Conservation (phyloP, 371 early-diverging fungal species). For the Basidiobolus meristosporus region DNA sequence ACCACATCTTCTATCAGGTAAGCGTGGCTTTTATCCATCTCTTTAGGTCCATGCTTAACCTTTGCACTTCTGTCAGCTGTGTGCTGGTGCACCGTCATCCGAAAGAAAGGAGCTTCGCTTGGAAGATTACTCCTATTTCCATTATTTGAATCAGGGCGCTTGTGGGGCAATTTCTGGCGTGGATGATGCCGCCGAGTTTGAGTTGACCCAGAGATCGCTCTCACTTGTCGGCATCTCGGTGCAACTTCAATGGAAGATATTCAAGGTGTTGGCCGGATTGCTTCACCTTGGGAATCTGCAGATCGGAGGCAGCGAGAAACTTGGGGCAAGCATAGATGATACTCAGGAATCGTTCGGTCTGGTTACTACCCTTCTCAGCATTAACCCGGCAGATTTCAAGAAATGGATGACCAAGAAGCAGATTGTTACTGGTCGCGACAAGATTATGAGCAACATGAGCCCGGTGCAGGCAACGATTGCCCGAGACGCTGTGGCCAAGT, state of each 20-base stretch:
- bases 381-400: conserved; percentile 54
- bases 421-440: conserved; percentile 71
- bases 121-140: conserved; percentile 50
- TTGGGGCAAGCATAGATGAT: conserved; percentile 42
- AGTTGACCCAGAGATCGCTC: conserved; percentile 63
- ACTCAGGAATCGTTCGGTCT: conserved; percentile 41
- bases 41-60: neutral
- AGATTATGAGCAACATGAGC: conserved; percentile 57
- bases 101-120: conserved; percentile 65
- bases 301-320: conserved; percentile 49
- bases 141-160: conserved; percentile 77
- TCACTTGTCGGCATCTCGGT: conserved; percentile 69
- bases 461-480: conserved; percentile 58
- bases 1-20: conserved; percentile 97
- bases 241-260: conserved; percentile 76
- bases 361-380: conserved; percentile 48
- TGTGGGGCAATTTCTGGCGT: conserved; percentile 64
- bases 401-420: conserved; percentile 82
- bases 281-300: conserved; percentile 86
- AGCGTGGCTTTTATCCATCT: neutral
- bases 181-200: conserved; percentile 83
- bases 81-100: conserved; percentile 65
- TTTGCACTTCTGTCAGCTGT: conserved; percentile 31
- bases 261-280: conserved; percentile 71
- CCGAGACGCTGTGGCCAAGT: conserved; percentile 86